Evolutionary conservation across 371 early-diverging fungal species (phyloP).

Genomic region (Mucor irregularis): DNA sequence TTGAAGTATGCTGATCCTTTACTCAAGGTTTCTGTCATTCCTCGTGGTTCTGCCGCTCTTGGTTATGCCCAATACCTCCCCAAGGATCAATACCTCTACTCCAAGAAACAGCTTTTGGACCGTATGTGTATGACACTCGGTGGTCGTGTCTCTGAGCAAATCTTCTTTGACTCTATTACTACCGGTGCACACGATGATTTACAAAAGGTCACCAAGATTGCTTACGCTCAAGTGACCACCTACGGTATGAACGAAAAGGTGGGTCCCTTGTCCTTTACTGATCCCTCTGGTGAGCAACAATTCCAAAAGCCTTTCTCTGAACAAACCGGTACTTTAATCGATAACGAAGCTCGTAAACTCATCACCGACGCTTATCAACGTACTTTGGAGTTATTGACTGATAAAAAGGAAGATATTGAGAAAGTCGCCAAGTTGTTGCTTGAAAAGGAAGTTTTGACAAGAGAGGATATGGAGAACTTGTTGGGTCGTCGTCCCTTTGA

Average conservation of each 20-base stretch:
- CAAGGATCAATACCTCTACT: slow-evolving; percentile 95
- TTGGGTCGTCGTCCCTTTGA: slow-evolving; percentile 89
- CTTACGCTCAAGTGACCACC: slow-evolving; percentile 91
- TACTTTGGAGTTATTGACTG: slow-evolving; percentile 78
- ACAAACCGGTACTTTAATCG: slow-evolving; percentile 92
- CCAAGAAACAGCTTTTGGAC: slow-evolving; percentile 89
- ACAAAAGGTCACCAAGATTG: slow-evolving; percentile 96
- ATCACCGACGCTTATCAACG: slow-evolving; percentile 82
- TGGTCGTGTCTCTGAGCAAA: slow-evolving; percentile 93
- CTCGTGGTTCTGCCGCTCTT: slow-evolving; percentile 93
- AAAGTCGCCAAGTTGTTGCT: slow-evolving; percentile 91
- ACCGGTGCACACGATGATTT: slow-evolving; percentile 94
- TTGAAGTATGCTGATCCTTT: slow-evolving; percentile 94
- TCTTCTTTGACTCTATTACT: slow-evolving; percentile 91
- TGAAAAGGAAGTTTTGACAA: slow-evolving; percentile 94
- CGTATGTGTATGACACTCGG: slow-evolving; percentile 98
- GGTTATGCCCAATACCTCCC: slow-evolving; percentile 99
- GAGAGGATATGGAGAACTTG: slow-evolving; percentile 92
- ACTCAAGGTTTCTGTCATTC: slow-evolving; percentile 97
- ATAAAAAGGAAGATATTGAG: slow-evolving; percentile 84
- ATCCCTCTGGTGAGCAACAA: slow-evolving; percentile 72
- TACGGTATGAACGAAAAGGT: slow-evolving; percentile 95
- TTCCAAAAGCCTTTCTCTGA: slow-evolving; percentile 97
- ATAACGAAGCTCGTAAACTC: slow-evolving; percentile 87
- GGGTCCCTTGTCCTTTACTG: slow-evolving; percentile 85